phyloP scores from a whole-genome alignment of 2,329 filamentous ascomycete species.

The Beauveria australis region DNA sequence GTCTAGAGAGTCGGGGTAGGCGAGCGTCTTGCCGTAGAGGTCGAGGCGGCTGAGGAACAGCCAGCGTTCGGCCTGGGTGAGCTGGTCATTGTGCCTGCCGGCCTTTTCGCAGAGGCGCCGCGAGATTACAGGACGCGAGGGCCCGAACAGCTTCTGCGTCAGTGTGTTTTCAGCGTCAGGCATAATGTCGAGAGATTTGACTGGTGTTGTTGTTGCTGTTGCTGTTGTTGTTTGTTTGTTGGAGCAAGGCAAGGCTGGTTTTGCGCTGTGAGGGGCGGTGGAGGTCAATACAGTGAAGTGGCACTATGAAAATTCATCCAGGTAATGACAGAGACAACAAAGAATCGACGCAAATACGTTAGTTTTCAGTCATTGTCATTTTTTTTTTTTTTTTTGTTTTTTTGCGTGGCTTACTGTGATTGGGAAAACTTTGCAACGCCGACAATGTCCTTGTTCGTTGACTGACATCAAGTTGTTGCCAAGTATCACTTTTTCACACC shows the following conservation, averaged over 20 bases:
- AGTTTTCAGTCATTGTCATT: background rate
- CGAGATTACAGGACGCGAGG: background rate
- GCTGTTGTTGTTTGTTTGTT: too few relatives aligned
- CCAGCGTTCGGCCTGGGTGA: slow-evolving; percentile 14
- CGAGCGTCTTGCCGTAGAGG: slow-evolving; percentile 13
- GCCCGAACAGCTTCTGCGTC: background rate
- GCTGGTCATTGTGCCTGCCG: slow-evolving; percentile 9
- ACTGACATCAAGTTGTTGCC: too few relatives aligned
- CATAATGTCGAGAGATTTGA: background rate
- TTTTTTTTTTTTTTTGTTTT: background rate
- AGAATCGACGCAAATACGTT: too few relatives aligned
- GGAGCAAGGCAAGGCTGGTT: background rate
- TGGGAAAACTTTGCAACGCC: too few relatives aligned
- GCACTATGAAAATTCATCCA: background rate
- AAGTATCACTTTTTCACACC: too few relatives aligned
- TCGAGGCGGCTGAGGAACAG: slow-evolving; percentile 14
- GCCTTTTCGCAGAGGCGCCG: slow-evolving; percentile 15
- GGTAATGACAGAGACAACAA: too few relatives aligned
- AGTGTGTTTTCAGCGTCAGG: background rate
- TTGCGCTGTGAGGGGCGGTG: background rate
- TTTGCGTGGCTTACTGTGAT: too few relatives aligned
- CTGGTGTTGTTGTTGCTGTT: background rate
- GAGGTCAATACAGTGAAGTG: background rate
- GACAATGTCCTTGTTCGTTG: too few relatives aligned
- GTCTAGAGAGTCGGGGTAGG: slow-evolving; percentile 12